These are phyloP conservation scores for Trypanosoma congolense DNA, from an alignment of 208 protist species.

Conservation along the genomic window DNA sequence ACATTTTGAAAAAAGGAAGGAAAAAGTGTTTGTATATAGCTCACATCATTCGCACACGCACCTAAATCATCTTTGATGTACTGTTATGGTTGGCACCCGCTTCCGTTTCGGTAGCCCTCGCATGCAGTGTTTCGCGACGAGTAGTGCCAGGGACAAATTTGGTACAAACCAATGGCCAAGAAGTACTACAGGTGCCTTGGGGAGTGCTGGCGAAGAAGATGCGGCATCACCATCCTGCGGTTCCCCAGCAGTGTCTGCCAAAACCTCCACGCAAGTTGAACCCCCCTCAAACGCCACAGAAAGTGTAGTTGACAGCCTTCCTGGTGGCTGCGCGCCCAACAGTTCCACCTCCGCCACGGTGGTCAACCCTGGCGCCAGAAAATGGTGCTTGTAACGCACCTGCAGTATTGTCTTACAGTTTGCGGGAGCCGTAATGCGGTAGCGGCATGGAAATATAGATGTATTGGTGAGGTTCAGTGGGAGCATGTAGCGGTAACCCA, in stretches of 20 bases:
- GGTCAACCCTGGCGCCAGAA: slow-evolving; percentile 74
- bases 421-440: slow-evolving; percentile 38
- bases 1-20: no score
- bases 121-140: slow-evolving; percentile 9
- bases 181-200: not conserved
- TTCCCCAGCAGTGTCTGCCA: slow-evolving; percentile 31
- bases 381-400: slow-evolving; percentile 60
- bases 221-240: slow-evolving; percentile 5
- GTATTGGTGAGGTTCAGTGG: slow-evolving; percentile 57
- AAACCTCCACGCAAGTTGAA: slow-evolving; percentile 22
- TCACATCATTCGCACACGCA: no score
- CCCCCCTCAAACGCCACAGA: slow-evolving; percentile 48
- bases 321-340: slow-evolving; percentile 45
- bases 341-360: slow-evolving; percentile 42
- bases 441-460: slow-evolving; percentile 77
- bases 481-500: slow-evolving; percentile 42
- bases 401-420: slow-evolving; percentile 26
- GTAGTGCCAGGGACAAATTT: slow-evolving; percentile 35
- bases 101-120: no score
- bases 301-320: slow-evolving; percentile 18
- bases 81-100: no score
- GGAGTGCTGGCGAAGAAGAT: not conserved
- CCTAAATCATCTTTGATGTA: no score
- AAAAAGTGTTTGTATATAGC: no score
- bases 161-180: slow-evolving; percentile 6